phyloP scores from a whole-genome alignment of 208 protist species.

The Wallacemonas sp. region DNA sequence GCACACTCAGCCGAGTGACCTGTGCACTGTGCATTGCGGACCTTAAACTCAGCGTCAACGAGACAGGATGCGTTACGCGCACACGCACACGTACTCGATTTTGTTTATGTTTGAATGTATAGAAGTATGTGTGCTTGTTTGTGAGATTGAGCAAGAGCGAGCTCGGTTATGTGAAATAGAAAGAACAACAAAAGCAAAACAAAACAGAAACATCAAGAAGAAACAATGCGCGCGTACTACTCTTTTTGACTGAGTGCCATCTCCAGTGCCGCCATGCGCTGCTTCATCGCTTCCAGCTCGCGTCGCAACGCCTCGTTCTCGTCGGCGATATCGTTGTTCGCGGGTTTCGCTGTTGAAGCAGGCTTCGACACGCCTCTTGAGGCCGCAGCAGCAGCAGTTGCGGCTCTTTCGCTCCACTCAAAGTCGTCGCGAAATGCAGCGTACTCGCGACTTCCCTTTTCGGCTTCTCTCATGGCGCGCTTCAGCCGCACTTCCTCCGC shows the following conservation, averaged over 20 bases:
- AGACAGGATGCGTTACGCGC: no score
- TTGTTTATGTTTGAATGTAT: no score
- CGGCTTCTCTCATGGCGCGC: constrained; percentile 45
- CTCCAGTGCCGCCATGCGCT: constrained; percentile 57
- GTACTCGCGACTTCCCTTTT: constrained; percentile 22
- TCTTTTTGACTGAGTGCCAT: constrained; percentile 36
- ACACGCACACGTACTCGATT: no score
- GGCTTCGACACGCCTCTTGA: constrained; percentile 8
- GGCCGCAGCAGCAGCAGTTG: neutral
- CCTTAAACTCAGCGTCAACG: no score
- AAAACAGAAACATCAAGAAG: neutral
- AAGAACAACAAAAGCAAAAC: constrained; percentile 20
- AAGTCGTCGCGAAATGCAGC: neutral
- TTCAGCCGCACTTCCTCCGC: constrained; percentile 76
- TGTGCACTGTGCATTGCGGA: no score
- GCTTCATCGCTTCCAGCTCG: constrained; percentile 56
- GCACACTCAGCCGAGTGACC: no score
- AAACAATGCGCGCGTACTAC: neutral
- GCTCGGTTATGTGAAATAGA: no score
- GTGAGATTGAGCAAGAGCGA: no score
- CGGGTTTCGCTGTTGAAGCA: neutral
- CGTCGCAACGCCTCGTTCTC: constrained; percentile 27
- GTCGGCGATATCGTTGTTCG: neutral
- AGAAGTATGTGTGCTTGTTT: no score
- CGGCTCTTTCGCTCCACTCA: neutral